These are phyloP conservation scores for Neofusicoccum laricinum DNA, from an alignment of 2,329 filamentous ascomycete genomes.

Conservation along the genomic window DNA sequence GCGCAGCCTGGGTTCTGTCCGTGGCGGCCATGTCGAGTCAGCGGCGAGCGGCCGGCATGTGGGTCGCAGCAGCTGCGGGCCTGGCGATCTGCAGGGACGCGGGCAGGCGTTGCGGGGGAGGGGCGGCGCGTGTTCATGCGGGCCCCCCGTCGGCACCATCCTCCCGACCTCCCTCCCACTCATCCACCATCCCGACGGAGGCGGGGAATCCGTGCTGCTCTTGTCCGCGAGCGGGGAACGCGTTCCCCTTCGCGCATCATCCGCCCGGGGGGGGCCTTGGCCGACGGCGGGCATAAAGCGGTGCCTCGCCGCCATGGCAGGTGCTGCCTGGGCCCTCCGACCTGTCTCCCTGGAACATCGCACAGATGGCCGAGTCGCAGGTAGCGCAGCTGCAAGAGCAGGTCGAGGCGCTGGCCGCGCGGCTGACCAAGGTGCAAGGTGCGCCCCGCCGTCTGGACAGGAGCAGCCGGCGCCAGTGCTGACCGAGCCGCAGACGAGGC, in stretches of 20 bases:
- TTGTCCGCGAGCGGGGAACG: too few relatives aligned
- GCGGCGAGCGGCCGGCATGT: too few relatives aligned
- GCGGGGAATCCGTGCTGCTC: background rate
- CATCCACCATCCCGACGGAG: background rate
- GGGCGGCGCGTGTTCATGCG: background rate
- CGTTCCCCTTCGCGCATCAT: too few relatives aligned
- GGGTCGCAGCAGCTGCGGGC: background rate
- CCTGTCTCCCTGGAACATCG: background rate
- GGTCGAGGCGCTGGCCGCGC: background rate
- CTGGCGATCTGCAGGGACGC: background rate
- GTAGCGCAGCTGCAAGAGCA: background rate
- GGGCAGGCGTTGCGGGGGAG: background rate
- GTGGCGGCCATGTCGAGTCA: too few relatives aligned
- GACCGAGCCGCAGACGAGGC: constrained; percentile 45
- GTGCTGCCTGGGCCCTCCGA: background rate
- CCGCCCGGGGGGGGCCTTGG: too few relatives aligned
- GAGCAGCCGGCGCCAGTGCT: background rate
- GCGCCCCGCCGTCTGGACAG: too few relatives aligned
- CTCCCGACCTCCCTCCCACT: background rate
- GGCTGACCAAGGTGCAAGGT: constrained; percentile 1
- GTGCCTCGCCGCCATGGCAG: too few relatives aligned
- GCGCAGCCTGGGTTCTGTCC: background rate
- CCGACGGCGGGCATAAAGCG: too few relatives aligned
- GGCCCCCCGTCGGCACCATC: background rate
- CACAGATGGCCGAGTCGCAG: background rate